Conservation (phyloP, 2,329 filamentous ascomycete genomes). For the Aspergillus clavatus region DNA sequence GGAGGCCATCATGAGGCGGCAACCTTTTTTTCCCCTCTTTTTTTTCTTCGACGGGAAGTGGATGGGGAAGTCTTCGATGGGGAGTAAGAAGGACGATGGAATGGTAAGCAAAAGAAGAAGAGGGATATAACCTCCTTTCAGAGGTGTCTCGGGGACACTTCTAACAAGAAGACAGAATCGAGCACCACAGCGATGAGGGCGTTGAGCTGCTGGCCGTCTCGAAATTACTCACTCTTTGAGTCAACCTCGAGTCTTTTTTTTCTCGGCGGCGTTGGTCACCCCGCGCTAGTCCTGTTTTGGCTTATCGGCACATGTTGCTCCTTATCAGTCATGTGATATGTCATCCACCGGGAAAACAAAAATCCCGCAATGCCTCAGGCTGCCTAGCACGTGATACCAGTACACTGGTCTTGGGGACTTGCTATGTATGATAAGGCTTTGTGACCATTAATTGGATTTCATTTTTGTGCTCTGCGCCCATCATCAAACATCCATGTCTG, state of each 20-base stretch:
- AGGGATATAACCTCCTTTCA: slow-evolving; percentile 11
- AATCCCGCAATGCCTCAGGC: slow-evolving; percentile 4
- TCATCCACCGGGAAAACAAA: slow-evolving; percentile 2
- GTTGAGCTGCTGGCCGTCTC: slow-evolving; percentile 16
- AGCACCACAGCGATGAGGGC: slow-evolving; percentile 15
- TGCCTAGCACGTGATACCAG: too few species aligned
- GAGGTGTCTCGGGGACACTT: slow-evolving; percentile 17
- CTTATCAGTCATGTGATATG: slow-evolving; percentile 25
- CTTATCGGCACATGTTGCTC: slow-evolving; percentile 16
- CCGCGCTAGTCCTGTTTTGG: slow-evolving; percentile 25
- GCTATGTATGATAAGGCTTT: neutral
- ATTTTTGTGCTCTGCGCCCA: too few species aligned
- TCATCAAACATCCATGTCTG: too few species aligned
- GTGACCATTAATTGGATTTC: too few species aligned
- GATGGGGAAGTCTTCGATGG: neutral
- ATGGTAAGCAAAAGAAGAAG: slow-evolving; percentile 2
- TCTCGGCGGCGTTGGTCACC: slow-evolving; percentile 10
- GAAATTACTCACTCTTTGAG: slow-evolving; percentile 12
- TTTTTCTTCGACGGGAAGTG: neutral
- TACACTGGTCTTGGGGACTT: too few species aligned
- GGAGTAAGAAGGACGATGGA: neutral
- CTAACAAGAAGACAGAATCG: slow-evolving; percentile 15
- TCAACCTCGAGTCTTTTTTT: slow-evolving; percentile 7
- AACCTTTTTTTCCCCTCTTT: slow-evolving; percentile 5
- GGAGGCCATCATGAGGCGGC: slow-evolving; percentile 30